These are phyloP conservation scores for Dryas alaskensis DNA, from an alignment of 306 rosid species.

Conservation along the genomic window DNA sequence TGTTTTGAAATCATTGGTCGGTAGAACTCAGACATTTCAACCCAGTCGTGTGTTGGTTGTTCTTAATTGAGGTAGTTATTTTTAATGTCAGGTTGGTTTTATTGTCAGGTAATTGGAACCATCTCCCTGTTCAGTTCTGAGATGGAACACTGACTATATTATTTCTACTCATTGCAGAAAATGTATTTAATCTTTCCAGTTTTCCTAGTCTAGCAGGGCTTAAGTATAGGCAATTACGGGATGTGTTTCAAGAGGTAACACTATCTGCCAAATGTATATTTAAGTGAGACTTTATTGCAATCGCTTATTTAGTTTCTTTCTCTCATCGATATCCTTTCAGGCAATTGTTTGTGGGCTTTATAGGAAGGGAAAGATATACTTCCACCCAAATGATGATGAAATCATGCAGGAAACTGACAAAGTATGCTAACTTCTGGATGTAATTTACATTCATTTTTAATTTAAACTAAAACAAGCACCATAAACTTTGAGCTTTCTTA, in stretches of 20 bases:
- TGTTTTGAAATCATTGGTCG: not conserved
- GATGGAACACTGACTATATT: slow-evolving; percentile 23
- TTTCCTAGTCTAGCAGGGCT: slow-evolving; percentile 64
- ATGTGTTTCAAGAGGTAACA: slow-evolving; percentile 64
- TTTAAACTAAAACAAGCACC: not conserved
- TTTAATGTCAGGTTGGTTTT: not conserved
- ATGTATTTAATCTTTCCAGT: slow-evolving; percentile 76
- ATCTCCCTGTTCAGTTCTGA: slow-evolving; percentile 8
- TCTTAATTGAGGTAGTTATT: not conserved
- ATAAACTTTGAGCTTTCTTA: not conserved
- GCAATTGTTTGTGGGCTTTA: slow-evolving; percentile 85
- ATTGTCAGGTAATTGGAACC: not conserved
- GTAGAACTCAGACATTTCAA: slow-evolving; percentile 10
- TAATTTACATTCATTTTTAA: slow-evolving; percentile 9
- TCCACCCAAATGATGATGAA: slow-evolving; percentile 85
- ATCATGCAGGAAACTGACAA: slow-evolving; percentile 77
- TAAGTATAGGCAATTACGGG: slow-evolving; percentile 63
- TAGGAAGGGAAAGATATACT: slow-evolving; percentile 72
- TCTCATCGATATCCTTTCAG: slow-evolving; percentile 51
- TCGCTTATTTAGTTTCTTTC: slow-evolving; percentile 16
- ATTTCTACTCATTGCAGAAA: slow-evolving; percentile 62
- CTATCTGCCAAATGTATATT: slow-evolving; percentile 18
- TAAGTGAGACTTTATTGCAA: slow-evolving; percentile 10
- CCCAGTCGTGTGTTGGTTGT: not conserved
- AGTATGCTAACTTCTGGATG: slow-evolving; percentile 46